These are phyloP conservation scores for Parafenestella ontariensis DNA, from an alignment of 2,329 filamentous ascomycete species.

Conservation along the genomic window DNA sequence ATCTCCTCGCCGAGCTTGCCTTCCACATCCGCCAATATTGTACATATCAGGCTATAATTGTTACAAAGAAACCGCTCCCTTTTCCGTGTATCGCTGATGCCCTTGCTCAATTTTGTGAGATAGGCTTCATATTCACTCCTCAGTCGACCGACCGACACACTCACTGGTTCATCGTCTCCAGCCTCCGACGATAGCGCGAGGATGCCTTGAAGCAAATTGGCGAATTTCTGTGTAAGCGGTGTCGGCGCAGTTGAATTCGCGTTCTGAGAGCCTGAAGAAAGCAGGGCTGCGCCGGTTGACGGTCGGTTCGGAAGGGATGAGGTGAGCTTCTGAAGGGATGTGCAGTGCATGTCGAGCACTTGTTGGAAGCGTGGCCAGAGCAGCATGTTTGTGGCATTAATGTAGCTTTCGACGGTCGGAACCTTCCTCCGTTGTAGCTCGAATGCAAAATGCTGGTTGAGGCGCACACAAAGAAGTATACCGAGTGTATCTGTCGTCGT, in stretches of 20 bases:
- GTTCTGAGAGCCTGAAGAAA: slow-evolving; percentile 52
- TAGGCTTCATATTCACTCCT: slow-evolving; percentile 84
- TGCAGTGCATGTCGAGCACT: slow-evolving; percentile 91
- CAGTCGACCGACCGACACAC: slow-evolving; percentile 78
- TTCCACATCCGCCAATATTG: slow-evolving; percentile 77
- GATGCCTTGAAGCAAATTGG: slow-evolving; percentile 87
- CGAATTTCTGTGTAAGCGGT: slow-evolving; percentile 92
- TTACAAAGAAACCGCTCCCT: slow-evolving; percentile 89
- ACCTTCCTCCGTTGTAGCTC: slow-evolving; percentile 91
- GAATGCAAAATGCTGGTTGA: slow-evolving; percentile 95
- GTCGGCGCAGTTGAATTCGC: slow-evolving; percentile 81
- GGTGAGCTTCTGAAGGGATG: slow-evolving; percentile 74
- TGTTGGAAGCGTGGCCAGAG: slow-evolving; percentile 96
- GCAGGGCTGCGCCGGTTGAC: slow-evolving; percentile 41
- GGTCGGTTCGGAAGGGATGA: slow-evolving; percentile 50
- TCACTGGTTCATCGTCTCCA: slow-evolving; percentile 92
- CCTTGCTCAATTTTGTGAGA: slow-evolving; percentile 76
- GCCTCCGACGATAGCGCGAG: slow-evolving; percentile 85
- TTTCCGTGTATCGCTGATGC: slow-evolving; percentile 79
- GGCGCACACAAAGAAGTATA: slow-evolving; percentile 84
- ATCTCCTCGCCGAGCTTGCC: slow-evolving; percentile 79
- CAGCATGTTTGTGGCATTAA: slow-evolving; percentile 94
- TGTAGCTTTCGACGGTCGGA: slow-evolving; percentile 86
- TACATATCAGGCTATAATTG: slow-evolving; percentile 93
- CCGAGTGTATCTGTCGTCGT: slow-evolving; percentile 85